Evolutionary conservation across 805 yeast genomes (phyloP).

Genomic region (Starmerella ratchasimensis): DNA sequence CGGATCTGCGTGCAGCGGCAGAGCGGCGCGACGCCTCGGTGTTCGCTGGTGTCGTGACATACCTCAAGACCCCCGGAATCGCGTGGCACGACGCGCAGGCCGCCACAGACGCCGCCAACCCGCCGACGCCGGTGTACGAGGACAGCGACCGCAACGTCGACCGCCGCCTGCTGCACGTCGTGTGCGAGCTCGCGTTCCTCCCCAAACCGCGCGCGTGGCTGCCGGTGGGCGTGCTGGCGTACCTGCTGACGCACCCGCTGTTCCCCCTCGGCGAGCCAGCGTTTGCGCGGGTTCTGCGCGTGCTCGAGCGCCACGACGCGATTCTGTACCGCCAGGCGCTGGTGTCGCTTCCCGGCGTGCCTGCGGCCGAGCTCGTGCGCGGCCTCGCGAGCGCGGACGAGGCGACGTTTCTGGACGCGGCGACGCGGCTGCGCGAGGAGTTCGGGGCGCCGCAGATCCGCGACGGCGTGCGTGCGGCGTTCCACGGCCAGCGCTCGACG

Average conservation of each 20-base stretch:
- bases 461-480: slow-evolving; percentile 21
- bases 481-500: slow-evolving; percentile 12
- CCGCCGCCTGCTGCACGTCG: slow-evolving; percentile 36
- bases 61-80: slow-evolving; percentile 12
- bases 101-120: slow-evolving; percentile 12
- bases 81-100: slow-evolving; percentile 11
- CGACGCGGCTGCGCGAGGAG: slow-evolving; percentile 53
- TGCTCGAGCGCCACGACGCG: slow-evolving; percentile 38
- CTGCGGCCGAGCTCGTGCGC: slow-evolving; percentile 46
- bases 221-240: slow-evolving; percentile 50
- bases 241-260: slow-evolving; percentile 74
- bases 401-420: slow-evolving; percentile 53
- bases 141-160: slow-evolving; percentile 57
- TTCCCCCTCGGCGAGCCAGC: slow-evolving; percentile 44
- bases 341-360: slow-evolving; percentile 59
- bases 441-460: slow-evolving; percentile 36
- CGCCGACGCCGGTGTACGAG: slow-evolving; percentile 38
- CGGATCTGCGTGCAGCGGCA: slow-evolving; percentile 35
- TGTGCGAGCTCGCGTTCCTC: slow-evolving; percentile 34
- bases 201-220: slow-evolving; percentile 18
- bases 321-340: slow-evolving; percentile 69
- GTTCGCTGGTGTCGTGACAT: slow-evolving; percentile 15
- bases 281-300: slow-evolving; percentile 37
- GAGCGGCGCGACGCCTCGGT: slow-evolving; percentile 17
- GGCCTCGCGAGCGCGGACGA: slow-evolving; percentile 47